Evolutionary conservation across 1,139 yeast species (phyloP), one percentile per base, ranked within the genome.

Genomic region (Hyphopichia fennica): DNA sequence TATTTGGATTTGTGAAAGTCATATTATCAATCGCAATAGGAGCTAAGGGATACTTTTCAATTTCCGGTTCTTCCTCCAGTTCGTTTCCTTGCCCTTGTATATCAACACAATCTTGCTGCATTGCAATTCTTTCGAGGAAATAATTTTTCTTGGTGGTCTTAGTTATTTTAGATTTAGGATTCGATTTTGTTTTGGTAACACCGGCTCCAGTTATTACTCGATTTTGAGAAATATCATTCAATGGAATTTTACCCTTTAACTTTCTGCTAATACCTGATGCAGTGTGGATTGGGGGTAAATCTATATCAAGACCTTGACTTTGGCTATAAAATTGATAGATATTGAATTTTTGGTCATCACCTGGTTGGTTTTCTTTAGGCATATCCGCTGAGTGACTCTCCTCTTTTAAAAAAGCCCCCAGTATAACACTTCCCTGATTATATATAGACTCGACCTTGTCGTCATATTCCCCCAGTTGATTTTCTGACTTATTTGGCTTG

Each of bases 71-170:
- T n/a, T n/a, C n/a, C n/a, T n/a, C n/a, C n/a, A n/a, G n/a, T n/a
- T n/a, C n/a, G n/a, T n/a, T n/a, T n/a, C n/a, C n/a, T n/a, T n/a
- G n/a, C n/a, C n/a, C n/a, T n/a, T n/a, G n/a, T n/a, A n/a, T 18
- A 20, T 62, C 66, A 25, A 67, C 72, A 46, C 67, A 64, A 50
- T 71, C 75, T 56, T 70, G 70, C 54, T 71, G 77, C 60, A 70
- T 57, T 23, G 75, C 75, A 33, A 71, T 71, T 40, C 66, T 53
- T 30, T 63, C 60, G 25, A 67, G 49, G 39, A 62, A 55, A 46
- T 56, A 57, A 38, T 57, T 57, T 35, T 20, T 27, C 35, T 41
- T 31, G 37, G 38, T n/a, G 6, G 9, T 28, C 9, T 6, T 25
- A 13, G 18, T 37, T 25, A 20, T 30, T 11, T 17, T 19, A 4